Evolutionary conservation across 1,139 yeast species (phyloP).

Genomic region (Kodamaea ohmeri): DNA sequence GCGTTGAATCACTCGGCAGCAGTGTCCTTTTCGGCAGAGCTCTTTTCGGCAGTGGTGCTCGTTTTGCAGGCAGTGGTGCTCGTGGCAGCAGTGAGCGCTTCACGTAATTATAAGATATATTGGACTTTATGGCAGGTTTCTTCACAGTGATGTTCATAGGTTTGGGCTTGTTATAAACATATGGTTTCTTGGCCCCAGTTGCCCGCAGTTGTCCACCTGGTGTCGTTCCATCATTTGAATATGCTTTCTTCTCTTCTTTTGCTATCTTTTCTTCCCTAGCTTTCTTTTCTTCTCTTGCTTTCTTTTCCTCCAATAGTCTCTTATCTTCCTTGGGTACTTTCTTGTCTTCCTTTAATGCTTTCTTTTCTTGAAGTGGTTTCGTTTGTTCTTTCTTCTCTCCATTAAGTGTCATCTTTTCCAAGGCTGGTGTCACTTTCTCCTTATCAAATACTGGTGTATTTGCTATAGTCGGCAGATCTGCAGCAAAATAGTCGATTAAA

Average conservation of each 20-base stretch:
- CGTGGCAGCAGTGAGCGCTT: too few relatives aligned
- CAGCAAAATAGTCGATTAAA: constrained; percentile 13
- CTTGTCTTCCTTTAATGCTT: too few relatives aligned
- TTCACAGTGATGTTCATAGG: constrained; percentile 32
- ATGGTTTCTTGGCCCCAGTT: constrained; percentile 24
- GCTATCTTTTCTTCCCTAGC: too few relatives aligned
- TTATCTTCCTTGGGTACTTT: too few relatives aligned
- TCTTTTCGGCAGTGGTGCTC: not conserved
- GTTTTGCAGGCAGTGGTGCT: constrained; percentile 7
- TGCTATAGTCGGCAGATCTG: constrained; percentile 9
- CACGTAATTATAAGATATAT: constrained; percentile 32
- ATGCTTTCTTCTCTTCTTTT: constrained; percentile 5
- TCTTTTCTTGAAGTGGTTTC: too few relatives aligned
- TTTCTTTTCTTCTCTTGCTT: too few relatives aligned
- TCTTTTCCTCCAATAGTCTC: too few relatives aligned
- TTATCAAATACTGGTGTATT: constrained; percentile 5
- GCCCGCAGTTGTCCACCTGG: too few relatives aligned
- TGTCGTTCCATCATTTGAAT: constrained; percentile 15
- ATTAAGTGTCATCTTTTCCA: not conserved
- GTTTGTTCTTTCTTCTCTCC: too few relatives aligned
- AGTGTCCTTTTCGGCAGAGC: not conserved
- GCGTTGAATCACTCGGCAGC: constrained; percentile 15
- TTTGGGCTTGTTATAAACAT: constrained; percentile 40
- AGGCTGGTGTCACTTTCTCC: not conserved
- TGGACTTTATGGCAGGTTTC: constrained; percentile 12